Conservation (phyloP, 352 stramenopile species). For the Phytophthora sp. region DNA sequence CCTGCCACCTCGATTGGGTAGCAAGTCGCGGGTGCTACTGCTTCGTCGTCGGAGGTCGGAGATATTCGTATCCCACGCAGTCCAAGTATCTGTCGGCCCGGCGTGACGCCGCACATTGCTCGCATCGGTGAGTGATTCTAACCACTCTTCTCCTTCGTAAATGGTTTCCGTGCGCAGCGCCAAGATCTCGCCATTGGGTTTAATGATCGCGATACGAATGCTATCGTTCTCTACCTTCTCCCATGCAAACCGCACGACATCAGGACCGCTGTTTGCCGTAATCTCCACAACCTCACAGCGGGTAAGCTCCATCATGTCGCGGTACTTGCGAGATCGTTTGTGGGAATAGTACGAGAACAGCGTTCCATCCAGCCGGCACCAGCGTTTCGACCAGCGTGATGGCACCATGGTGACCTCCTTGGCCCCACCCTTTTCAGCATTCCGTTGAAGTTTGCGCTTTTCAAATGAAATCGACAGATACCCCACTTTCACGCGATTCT, state of each 20-base stretch:
- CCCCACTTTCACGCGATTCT: conserved; percentile 82
- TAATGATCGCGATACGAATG: conserved; percentile 78
- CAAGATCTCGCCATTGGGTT: conserved; percentile 69
- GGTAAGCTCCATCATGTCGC: conserved; percentile 76
- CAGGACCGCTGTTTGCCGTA: conserved; percentile 48
- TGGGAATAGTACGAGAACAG: conserved; percentile 84
- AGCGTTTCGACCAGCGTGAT: conserved; percentile 85
- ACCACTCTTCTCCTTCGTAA: conserved; percentile 83
- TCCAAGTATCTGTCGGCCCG: conserved; percentile 22
- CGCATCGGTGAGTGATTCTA: conserved; percentile 77
- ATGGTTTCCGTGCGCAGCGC: conserved; percentile 79
- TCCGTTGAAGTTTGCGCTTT: conserved; percentile 66
- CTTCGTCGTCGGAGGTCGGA: conserved; percentile 43
- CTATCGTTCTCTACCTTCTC: conserved; percentile 57
- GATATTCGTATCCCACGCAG: conserved; percentile 48
- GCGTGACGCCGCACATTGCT: conserved; percentile 53
- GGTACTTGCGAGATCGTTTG: conserved; percentile 77
- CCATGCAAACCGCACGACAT: conserved; percentile 61
- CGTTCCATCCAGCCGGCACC: conserved; percentile 79
- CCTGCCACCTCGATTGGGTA: conserved; percentile 19
- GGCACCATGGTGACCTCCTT: conserved; percentile 65
- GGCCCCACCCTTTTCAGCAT: conserved; percentile 45
- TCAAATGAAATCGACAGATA: conserved; percentile 82
- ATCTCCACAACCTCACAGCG: conserved; percentile 77
- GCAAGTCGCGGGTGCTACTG: conserved; percentile 36